Conservation (phyloP, 2,329 filamentous ascomycete genomes). For the Geosmithia flava region DNA sequence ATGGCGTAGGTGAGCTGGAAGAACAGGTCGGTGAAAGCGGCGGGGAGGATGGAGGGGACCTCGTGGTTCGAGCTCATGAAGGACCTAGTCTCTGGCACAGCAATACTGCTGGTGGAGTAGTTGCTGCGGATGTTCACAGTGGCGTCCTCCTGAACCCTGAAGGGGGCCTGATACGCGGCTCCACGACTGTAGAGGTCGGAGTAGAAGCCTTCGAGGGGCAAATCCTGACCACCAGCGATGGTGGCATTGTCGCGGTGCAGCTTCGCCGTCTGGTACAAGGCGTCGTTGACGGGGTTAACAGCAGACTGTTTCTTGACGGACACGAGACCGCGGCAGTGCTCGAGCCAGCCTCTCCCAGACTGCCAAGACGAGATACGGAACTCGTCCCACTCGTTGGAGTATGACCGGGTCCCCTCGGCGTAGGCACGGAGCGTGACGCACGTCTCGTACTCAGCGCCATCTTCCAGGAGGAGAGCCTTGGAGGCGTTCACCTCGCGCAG, state of each 20-base stretch:
- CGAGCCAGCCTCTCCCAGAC: conserved; percentile 38
- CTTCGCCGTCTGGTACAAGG: too few species aligned
- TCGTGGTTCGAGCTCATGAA: too few species aligned
- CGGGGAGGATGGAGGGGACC: too few species aligned
- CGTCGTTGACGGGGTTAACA: conserved; percentile 9
- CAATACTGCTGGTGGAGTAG: too few species aligned
- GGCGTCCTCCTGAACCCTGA: too few species aligned
- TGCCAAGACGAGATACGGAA: conserved; percentile 44
- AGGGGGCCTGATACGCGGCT: too few species aligned
- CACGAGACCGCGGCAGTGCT: conserved; percentile 44
- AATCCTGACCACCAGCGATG: too few species aligned
- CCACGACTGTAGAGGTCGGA: too few species aligned
- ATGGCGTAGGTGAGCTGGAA: conserved; percentile 17
- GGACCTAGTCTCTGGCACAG: too few species aligned
- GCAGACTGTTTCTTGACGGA: conserved; percentile 15
- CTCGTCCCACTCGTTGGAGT: conserved; percentile 37
- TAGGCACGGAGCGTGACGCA: conserved; percentile 12
- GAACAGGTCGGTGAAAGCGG: conserved; percentile 3
- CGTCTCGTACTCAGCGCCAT: conserved; percentile 14
- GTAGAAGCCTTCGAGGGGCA: too few species aligned
- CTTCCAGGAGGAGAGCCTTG: background rate
- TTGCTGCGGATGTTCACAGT: too few species aligned
- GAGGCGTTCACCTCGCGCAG: conserved; percentile 7
- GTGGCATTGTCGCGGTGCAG: too few species aligned
- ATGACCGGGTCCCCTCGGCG: conserved; percentile 13